Evolutionary conservation across 2,329 filamentous ascomycete species (phyloP), one percentile per base, ranked within the genome.

Genomic region (Talaromyces sp.): DNA sequence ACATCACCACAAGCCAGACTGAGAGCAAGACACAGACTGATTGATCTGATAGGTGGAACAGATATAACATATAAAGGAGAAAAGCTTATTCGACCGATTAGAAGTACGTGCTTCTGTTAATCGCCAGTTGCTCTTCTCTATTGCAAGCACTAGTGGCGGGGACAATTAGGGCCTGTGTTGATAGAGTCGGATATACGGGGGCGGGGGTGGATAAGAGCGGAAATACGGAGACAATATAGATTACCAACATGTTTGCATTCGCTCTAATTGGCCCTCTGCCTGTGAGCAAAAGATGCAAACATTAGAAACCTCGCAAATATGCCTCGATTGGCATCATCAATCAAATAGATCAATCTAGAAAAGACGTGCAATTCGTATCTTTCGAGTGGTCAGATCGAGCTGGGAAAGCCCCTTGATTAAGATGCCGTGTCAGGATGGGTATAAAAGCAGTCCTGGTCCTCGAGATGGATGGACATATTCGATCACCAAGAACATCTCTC

Each of bases 211-310:
- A 19, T 13, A 9, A 11, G n/a, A 39, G 31, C 27, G n/a, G n/a
- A 56, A 54, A 37, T 35, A 54, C 22, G 2, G 22, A 24, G 54
- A 19, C 31, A 39, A 41, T 19, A 14, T 8, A 56, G 9, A 14
- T 13, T n/a, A 41, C 13, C 8, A 33, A 13, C 56, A 59, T 59
- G 56, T 59, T 59, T 43, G 56, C 39, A 45, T 59, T 59, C 56
- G 5, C 16, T 31, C 56, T 45, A 27, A 59, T 59, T 59, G 56
- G 56, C 37, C 31, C 14, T 3, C 8, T 31, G 24, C 22, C 2
- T 59, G 22, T 59, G 14, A 33, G 14, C 14, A 33, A 31, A 7
- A 9, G 48, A 52, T 52, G 48, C 24, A 52, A 52, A 59, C 56
- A 59, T 59, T 14, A 9, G 10, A 37, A 56, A 56, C 52, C 10